A percentile compares a stretch with the other conserved stretches of the same genome.
Evolutionary conservation across 768 basidiomycete genomes (phyloP).

Genomic region (Psilocybe subaeruginosa): DNA sequence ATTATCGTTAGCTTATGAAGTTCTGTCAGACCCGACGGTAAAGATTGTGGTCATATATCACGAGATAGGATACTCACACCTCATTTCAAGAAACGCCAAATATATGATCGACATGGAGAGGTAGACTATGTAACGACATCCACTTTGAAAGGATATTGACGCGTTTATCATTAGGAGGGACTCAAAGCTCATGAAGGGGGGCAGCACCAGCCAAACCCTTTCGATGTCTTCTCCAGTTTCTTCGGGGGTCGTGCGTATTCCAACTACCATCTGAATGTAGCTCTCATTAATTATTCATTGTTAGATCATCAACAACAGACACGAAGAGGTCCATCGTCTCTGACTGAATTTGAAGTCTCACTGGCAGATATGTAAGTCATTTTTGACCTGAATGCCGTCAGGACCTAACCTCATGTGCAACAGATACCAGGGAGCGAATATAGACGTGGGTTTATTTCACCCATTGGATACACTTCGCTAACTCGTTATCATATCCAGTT

Average conservation of each 20-base stretch:
- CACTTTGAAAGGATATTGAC: not conserved
- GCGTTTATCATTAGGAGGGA: constrained; percentile 64
- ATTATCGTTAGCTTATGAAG: constrained; percentile 75
- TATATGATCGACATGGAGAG: constrained; percentile 95
- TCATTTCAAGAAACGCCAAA: constrained; percentile 74
- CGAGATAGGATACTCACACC: not conserved
- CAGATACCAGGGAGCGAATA: constrained; percentile 83
- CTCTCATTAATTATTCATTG: not conserved
- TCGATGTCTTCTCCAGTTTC: constrained; percentile 93
- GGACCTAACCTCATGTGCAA: constrained; percentile 9
- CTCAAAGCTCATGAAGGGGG: constrained; percentile 90
- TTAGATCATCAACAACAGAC: constrained; percentile 61
- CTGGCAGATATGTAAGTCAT: constrained; percentile 77
- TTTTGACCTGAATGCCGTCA: not conserved
- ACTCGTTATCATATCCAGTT: constrained; percentile 55
- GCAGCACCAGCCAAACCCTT: constrained; percentile 83
- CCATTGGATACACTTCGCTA: constrained; percentile 4
- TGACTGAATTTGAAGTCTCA: constrained; percentile 84
- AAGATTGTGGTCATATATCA: constrained; percentile 24
- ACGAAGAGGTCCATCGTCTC: constrained; percentile 73
- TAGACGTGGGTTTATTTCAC: constrained; percentile 62
- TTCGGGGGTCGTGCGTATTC: constrained; percentile 77
- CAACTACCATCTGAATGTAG: not conserved
- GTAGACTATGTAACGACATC: constrained; percentile 31
- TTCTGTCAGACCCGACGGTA: constrained; percentile 86